These are phyloP conservation scores for Cladorrhinum sp. DNA, from an alignment of 2,329 filamentous ascomycete genomes.

Conservation along the genomic window DNA sequence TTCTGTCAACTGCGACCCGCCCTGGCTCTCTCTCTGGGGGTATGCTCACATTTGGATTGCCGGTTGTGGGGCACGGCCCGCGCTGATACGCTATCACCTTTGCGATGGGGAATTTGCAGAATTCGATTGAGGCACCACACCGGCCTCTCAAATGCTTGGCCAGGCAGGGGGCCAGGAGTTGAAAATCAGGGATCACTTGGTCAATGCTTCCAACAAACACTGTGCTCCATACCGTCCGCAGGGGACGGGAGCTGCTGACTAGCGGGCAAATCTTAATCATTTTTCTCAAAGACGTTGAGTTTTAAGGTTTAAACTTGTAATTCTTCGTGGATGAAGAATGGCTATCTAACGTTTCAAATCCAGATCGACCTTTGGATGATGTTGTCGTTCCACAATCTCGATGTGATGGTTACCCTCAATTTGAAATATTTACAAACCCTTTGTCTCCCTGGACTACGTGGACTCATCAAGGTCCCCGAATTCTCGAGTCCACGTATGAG, in stretches of 20 bases:
- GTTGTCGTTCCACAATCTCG: too few relatives aligned
- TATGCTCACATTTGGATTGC: neutral
- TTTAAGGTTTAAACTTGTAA: neutral
- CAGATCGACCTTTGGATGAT: too few relatives aligned
- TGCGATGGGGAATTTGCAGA: conserved; percentile 17
- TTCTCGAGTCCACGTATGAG: too few relatives aligned
- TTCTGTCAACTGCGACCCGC: neutral
- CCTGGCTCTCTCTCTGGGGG: too few relatives aligned
- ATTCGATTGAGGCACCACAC: conserved; percentile 15
- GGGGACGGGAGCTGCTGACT: neutral
- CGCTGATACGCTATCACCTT: conserved; percentile 2
- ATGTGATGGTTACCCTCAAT: too few relatives aligned
- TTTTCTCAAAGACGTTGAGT: neutral
- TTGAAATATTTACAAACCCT: too few relatives aligned
- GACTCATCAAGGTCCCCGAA: too few relatives aligned
- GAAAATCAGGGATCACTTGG: neutral
- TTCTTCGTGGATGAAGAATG: neutral
- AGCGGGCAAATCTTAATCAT: neutral
- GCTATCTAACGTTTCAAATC: too few relatives aligned
- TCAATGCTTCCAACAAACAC: neutral
- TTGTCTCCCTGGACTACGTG: too few relatives aligned
- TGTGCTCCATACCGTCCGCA: neutral
- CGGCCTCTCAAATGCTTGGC: conserved; percentile 9
- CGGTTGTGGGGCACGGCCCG: neutral
- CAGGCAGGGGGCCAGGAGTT: neutral